A percentile compares a stretch with the other conserved stretches of the same genome.
Conservation (phyloP, 164 flowering plant genomes). For the Annona cherimola region DNA sequence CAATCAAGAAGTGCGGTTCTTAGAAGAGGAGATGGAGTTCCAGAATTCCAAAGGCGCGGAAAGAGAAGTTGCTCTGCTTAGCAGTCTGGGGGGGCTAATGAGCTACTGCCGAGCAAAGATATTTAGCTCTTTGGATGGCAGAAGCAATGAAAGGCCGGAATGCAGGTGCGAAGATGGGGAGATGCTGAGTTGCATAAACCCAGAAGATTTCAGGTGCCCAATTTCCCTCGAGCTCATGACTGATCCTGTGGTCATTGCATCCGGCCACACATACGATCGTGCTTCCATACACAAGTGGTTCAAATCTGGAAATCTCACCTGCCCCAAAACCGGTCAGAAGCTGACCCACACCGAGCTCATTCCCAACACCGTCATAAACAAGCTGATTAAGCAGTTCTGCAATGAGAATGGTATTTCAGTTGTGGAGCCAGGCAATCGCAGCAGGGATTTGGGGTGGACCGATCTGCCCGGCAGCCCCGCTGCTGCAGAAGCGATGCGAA, state of each 20-base stretch:
- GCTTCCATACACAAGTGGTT: constrained; percentile 70
- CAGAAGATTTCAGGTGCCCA: constrained; percentile 75
- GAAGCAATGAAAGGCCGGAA: constrained; percentile 1
- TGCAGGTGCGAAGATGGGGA: constrained; percentile 10
- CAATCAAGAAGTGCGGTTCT: constrained; percentile 52
- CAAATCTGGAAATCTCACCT: constrained; percentile 48
- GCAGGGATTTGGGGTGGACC: constrained; percentile 32
- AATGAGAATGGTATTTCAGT: constrained; percentile 31
- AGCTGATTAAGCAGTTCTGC: constrained; percentile 49
- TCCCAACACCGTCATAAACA: constrained; percentile 48
- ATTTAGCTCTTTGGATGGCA: constrained; percentile 27
- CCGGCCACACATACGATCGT: constrained; percentile 85
- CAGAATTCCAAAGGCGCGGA: constrained; percentile 28
- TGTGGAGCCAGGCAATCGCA: constrained; percentile 23
- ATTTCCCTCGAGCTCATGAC: constrained; percentile 76
- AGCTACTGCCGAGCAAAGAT: constrained; percentile 52
- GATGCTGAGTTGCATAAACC: constrained; percentile 35
- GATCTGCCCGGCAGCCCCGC: constrained; percentile 33
- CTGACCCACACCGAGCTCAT: constrained; percentile 39
- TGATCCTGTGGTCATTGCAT: constrained; percentile 66
- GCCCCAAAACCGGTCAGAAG: constrained; percentile 82
- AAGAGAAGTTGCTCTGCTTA: constrained; percentile 39
- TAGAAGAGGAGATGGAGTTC: constrained; percentile 46
- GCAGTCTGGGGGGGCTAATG: constrained; percentile 55
- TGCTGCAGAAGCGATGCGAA: constrained; percentile 37